A percentile compares a stretch with the other conserved stretches of the same genome.
Evolutionary conservation across 768 basidiomycete genomes (phyloP).

Genomic region (Tephrocybe sp.): DNA sequence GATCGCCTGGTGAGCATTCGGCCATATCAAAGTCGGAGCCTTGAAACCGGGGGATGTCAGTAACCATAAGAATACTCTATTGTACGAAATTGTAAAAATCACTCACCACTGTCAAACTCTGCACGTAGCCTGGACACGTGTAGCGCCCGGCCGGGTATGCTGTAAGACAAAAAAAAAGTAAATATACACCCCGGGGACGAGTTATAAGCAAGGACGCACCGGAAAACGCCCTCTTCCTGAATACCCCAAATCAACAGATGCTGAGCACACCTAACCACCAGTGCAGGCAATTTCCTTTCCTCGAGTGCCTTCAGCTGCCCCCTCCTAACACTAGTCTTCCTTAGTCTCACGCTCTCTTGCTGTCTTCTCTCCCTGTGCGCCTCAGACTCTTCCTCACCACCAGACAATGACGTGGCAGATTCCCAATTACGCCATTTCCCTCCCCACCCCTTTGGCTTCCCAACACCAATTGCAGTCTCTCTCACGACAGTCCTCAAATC

Average conservation of each 20-base stretch:
- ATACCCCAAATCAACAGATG: conserved; percentile 81
- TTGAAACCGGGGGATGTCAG: conserved; percentile 25
- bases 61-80: conserved; percentile 1
- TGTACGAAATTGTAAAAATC: conserved; percentile 2
- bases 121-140: conserved; percentile 72
- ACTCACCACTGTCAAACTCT: conserved; percentile 76
- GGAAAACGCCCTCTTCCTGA: conserved; percentile 83
- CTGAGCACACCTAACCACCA: conserved; percentile 80
- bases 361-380: conserved; percentile 17
- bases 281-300: conserved; percentile 59
- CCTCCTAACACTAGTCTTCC: conserved; percentile 21
- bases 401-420: neutral
- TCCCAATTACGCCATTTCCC: conserved; percentile 25
- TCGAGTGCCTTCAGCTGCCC: conserved; percentile 39
- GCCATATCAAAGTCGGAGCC: conserved; percentile 86
- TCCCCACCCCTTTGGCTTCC: conserved; percentile 19
- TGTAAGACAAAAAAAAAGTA: conserved; percentile 32
- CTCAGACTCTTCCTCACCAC: conserved; percentile 19
- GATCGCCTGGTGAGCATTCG: conserved; percentile 75
- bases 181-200: conserved; percentile 3
- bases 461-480: conserved; percentile 49
- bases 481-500: conserved; percentile 52
- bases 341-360: conserved; percentile 10
- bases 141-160: conserved; percentile 79
- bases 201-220: conserved; percentile 45